Base-by-base conservation (phyloP, 1,139 yeast species). In the Suhomyces choctaworum region DNA sequence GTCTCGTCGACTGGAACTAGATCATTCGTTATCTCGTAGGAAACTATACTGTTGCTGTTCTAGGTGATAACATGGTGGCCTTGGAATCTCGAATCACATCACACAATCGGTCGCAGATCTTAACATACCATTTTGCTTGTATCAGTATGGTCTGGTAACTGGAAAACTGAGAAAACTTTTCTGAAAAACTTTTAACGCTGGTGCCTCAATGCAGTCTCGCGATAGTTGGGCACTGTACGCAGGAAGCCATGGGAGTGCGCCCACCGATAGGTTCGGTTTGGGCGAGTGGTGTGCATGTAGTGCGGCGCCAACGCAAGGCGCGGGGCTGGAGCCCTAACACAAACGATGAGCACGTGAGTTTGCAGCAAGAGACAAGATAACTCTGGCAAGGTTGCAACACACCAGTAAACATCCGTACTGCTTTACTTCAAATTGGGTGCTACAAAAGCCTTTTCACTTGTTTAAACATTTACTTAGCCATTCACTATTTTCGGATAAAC, bases 71-170 rank as follows among this genome's bases (percentile, higher is more conserved):
- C n/a, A n/a, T n/a, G n/a, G n/a, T n/a, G n/a, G n/a, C n/a, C n/a
- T n/a, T n/a, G n/a, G n/a, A n/a, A n/a, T n/a, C n/a, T n/a, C n/a
- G n/a, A n/a, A n/a, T n/a, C n/a, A n/a, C 20, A 8, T 6, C 7
- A 17, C 20, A 17, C 8, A 8, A 17, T 17, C 20, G 6, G 20
- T 8, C 8, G 20, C 6, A 17, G 7, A 17, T 8, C 20, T 17
- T 29, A 39, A 58, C 63, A 54, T 58, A 58, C 63, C 63, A 58
- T 58, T 56, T 55, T 58, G 56, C 50, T 51, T 58, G 53, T 55
- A 52, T 51, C 38, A 31, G 33, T 38, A 35, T 31, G 36, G 41
- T 34, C 39, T 32, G 26, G 29, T 31, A 31, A 28, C 35, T 37
- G 36, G 31, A 37, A 37, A 37, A 31, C 27, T 28, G 32, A 21